Percentiles rank a stretch among this genome's conserved stretches.
phyloP scores from a whole-genome alignment of 208 protist species.

The Wallacemonas sp. region DNA sequence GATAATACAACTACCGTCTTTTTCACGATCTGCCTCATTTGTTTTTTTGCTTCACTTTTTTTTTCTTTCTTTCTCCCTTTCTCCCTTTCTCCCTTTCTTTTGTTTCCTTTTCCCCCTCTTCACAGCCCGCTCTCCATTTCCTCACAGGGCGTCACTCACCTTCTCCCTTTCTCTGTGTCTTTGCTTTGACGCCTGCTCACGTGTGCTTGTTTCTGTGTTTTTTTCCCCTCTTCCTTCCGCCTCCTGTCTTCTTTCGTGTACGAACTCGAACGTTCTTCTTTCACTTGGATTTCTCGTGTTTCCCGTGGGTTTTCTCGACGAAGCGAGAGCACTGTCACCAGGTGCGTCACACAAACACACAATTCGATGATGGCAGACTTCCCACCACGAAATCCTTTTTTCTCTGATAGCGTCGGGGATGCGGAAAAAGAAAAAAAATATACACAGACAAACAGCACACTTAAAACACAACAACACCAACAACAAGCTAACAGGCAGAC shows the following conservation, averaged over 20 bases:
- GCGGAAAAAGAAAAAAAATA: no score
- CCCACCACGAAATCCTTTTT: no score
- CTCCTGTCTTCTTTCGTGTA: no score
- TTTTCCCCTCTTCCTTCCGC: not conserved
- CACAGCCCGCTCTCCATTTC: not conserved
- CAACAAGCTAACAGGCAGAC: constrained; percentile 13
- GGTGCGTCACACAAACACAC: no score
- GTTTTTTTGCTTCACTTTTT: constrained; percentile 18
- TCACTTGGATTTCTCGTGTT: no score
- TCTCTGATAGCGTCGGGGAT: no score
- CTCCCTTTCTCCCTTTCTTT: constrained; percentile 1
- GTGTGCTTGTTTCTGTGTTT: not conserved
- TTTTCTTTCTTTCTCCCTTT: constrained; percentile 20
- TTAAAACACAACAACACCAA: not conserved
- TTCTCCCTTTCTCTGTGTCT: not conserved
- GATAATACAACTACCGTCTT: constrained; percentile 10
- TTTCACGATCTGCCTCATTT: not conserved
- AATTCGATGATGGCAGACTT: no score
- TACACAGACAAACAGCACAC: no score
- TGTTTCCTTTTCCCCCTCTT: constrained; percentile 5
- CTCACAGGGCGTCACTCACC: constrained; percentile 4
- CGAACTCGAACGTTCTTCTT: no score
- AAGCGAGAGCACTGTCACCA: no score
- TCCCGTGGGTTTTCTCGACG: no score
- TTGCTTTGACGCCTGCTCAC: not conserved